phyloP scores from a whole-genome alignment of 768 basidiomycete genomes.

The Tubosaeta sp. region DNA sequence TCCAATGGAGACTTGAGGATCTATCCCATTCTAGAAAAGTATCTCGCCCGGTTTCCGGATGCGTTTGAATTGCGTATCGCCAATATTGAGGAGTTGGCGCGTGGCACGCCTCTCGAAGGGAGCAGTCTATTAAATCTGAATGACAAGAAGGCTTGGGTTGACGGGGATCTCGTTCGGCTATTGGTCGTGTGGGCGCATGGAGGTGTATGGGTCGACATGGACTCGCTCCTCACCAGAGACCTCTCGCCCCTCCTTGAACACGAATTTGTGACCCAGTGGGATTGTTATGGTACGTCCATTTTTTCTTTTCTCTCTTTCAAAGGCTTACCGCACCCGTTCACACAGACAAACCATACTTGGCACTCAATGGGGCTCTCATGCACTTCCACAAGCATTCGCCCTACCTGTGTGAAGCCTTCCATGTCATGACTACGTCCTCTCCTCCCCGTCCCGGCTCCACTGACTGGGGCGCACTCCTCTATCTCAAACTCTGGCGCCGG shows the following conservation, averaged over 20 bases:
- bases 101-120: constrained; percentile 73
- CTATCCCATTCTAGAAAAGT: constrained; percentile 55
- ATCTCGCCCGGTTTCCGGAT: constrained; percentile 60
- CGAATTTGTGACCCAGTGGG: constrained; percentile 99
- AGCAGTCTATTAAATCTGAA: constrained; percentile 53
- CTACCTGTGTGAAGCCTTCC: constrained; percentile 95
- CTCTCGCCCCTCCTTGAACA: constrained; percentile 83
- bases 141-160: constrained; percentile 88
- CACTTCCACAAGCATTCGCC: constrained; percentile 88
- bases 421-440: constrained; percentile 74
- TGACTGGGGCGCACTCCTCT: constrained; percentile 92
- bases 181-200: constrained; percentile 87
- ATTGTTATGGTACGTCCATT: constrained; percentile 78
- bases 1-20: constrained; percentile 73
- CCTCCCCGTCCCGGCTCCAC: constrained; percentile 76
- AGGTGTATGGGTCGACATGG: constrained; percentile 98
- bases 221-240: constrained; percentile 86
- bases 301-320: background rate
- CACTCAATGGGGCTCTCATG: constrained; percentile 93
- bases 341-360: constrained; percentile 69
- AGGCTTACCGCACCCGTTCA: background rate
- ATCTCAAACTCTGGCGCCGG: constrained; percentile 86
- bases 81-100: constrained; percentile 62
- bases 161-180: constrained; percentile 88
- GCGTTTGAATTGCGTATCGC: constrained; percentile 69